Base-by-base conservation (phyloP, 768 basidiomycete genomes). In the Naganishia randhawae region DNA sequence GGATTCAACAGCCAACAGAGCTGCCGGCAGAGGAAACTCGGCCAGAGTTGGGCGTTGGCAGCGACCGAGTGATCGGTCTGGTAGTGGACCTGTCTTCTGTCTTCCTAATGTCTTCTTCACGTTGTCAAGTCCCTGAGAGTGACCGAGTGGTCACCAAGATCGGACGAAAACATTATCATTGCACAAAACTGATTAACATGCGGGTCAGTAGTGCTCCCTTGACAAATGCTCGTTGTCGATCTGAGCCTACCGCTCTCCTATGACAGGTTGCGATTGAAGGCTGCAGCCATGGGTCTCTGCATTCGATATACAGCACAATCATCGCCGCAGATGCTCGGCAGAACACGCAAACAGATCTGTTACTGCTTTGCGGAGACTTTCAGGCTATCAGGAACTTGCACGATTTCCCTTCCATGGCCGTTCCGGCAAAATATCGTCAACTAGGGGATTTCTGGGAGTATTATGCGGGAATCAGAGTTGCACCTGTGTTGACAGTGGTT, bases 301-400 rank as follows among this genome's bases (percentile, higher is more conserved):
- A 73, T 29, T 84, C 85, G 11, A 95, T 95, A 63, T 98, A 98
- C 81, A 77, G 80, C 11, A 85, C 88, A 37, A 85, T 97, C 64
- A 81, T 79, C 3, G 73, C 81, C 14, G 85, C 92, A 33, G 89
- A 96, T 75, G 70, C 75, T 1, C 80, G 80, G 69, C 84, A 89
- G 73, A 78, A 82, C 14, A 87, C 87, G 79, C 87, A 85, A 65
- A 85, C 96, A 65, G 91, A 95, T 74, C 81, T 93, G 1, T 85
- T 99, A 16, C 84, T 99, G 45, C 88, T 97, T 32, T 97, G 95
- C 68, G 96, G 96, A 14, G 96, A 99, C 81, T 98, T 99, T 74
- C 82, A 83, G 75, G 94, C 96, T 19, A 84, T 96, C 54, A 84
- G 96, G 32, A 94, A 96, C 73, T 82, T 85, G 67, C 82, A 85